A percentile compares a stretch with the other conserved stretches of the same genome.
phyloP scores from a whole-genome alignment of 2,329 filamentous ascomycete genomes.

The Colletotrichum siamense region DNA sequence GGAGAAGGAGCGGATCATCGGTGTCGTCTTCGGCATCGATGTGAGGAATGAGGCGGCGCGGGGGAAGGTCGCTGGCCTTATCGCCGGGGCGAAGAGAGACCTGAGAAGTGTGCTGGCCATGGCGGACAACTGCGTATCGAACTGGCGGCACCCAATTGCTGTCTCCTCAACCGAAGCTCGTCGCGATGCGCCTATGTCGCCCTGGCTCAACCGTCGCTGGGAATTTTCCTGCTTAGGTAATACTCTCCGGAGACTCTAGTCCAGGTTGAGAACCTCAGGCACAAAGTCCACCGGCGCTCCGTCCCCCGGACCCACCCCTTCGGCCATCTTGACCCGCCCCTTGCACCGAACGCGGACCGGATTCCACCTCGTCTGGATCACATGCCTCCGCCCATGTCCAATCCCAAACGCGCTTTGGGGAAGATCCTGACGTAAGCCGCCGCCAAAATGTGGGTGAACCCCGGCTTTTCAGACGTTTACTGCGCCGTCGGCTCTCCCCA shows the following conservation, averaged over 20 bases:
- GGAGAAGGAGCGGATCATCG: constrained; percentile 55
- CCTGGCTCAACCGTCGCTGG: neutral
- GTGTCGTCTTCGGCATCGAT: constrained; percentile 16
- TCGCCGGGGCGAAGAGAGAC: constrained; percentile 34
- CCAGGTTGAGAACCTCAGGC: neutral
- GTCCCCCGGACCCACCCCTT: constrained; percentile 15
- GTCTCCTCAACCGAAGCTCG: neutral
- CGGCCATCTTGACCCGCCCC: neutral
- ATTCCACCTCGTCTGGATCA: neutral
- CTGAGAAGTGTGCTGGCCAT: constrained; percentile 42
- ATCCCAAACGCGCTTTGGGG: neutral
- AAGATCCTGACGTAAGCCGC: constrained; percentile 19
- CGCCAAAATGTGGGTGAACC: neutral
- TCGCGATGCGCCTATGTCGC: neutral
- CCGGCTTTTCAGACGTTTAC: neutral
- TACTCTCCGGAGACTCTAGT: neutral
- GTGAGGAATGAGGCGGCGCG: constrained; percentile 18
- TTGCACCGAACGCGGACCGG: constrained; percentile 2
- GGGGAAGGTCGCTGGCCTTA: constrained; percentile 26
- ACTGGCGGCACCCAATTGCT: constrained; percentile 3
- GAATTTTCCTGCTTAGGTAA: constrained; percentile 17
- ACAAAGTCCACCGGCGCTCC: neutral
- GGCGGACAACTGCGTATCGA: neutral
- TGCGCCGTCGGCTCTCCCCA: constrained; percentile 8
- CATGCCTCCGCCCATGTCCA: constrained; percentile 10